Percentiles rank a stretch among this genome's conserved stretches.
These are phyloP conservation scores for Xerocomellus intermedius DNA, from an alignment of 768 basidiomycete species.

Conservation along the genomic window DNA sequence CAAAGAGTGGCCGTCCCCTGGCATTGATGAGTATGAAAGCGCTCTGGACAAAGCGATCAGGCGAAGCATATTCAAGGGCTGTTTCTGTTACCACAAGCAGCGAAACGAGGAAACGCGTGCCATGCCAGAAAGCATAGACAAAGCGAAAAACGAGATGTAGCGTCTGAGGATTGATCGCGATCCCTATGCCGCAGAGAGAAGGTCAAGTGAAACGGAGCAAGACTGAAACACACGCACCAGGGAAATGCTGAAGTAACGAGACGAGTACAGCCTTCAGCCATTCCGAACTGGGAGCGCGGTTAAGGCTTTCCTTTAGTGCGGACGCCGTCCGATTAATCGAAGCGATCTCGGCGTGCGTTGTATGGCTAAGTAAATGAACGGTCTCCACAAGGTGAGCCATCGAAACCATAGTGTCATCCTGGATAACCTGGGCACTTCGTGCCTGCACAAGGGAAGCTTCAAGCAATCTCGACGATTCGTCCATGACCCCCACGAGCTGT, in stretches of 20 bases:
- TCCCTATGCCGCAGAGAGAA: slow-evolving; percentile 10
- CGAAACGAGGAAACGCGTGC: slow-evolving; percentile 36
- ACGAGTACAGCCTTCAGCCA: slow-evolving; percentile 22
- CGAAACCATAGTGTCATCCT: slow-evolving; percentile 37
- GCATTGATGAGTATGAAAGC: slow-evolving; percentile 35
- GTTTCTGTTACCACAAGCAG: slow-evolving; percentile 40
- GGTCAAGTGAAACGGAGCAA: not conserved
- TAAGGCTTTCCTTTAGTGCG: slow-evolving; percentile 29
- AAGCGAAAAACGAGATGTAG: slow-evolving; percentile 27
- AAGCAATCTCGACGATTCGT: slow-evolving; percentile 29
- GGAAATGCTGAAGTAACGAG: slow-evolving; percentile 16
- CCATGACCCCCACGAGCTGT: slow-evolving; percentile 15
- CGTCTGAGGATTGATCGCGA: slow-evolving; percentile 25
- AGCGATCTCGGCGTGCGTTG: slow-evolving; percentile 43
- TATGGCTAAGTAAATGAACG: slow-evolving; percentile 38
- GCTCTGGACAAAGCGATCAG: slow-evolving; percentile 32
- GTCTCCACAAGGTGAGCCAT: slow-evolving; percentile 36
- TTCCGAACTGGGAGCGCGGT: slow-evolving; percentile 12
- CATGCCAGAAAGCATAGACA: slow-evolving; percentile 30
- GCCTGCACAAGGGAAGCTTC: slow-evolving; percentile 33
- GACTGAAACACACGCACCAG: slow-evolving; percentile 22
- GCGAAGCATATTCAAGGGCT: not conserved
- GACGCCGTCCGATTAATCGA: slow-evolving; percentile 47
- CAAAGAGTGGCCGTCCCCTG: slow-evolving; percentile 15
- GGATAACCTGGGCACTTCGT: slow-evolving; percentile 33